These are phyloP conservation scores for Thozetella sp. DNA, from an alignment of 495 filamentous ascomycete genomes.

Conservation along the genomic window DNA sequence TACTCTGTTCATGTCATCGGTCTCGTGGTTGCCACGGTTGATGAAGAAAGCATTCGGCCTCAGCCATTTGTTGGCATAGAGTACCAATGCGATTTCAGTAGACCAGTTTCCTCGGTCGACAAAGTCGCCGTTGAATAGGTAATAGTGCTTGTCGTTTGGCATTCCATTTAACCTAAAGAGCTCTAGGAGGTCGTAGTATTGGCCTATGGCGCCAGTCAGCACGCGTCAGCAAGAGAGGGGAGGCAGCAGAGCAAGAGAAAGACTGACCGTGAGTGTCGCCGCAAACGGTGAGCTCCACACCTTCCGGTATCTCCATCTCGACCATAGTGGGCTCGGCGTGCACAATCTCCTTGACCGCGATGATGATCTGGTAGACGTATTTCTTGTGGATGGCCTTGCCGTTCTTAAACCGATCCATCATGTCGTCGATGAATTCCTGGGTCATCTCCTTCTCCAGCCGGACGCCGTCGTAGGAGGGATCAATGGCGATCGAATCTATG, in stretches of 20 bases:
- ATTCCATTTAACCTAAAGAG: conserved; percentile 91
- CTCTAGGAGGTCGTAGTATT: conserved; percentile 96
- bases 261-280: conserved; percentile 91
- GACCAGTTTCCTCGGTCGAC: conserved; percentile 98
- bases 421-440: conserved; percentile 93
- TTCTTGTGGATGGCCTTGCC: conserved; percentile 95
- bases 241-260: neutral
- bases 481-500: conserved; percentile 80
- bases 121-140: conserved; percentile 99
- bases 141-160: conserved; percentile 82
- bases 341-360: conserved; percentile 86
- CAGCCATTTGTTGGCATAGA: conserved; percentile 98
- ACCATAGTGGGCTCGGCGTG: conserved; percentile 97
- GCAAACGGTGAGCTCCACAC: conserved; percentile 85
- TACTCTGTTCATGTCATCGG: conserved; percentile 98
- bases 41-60: conserved; percentile 87
- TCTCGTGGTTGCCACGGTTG: conserved; percentile 98
- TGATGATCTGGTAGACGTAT: conserved; percentile 94
- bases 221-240: neutral
- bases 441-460: conserved; percentile 84
- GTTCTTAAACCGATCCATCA: conserved; percentile 93
- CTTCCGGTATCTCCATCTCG: conserved; percentile 80
- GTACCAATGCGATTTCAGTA: conserved; percentile 87
- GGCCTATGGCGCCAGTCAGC: conserved; percentile 56
- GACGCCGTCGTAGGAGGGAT: conserved; percentile 83